phyloP scores from a whole-genome alignment of 768 basidiomycete species.

The Lactifluus hygrophoroides region DNA sequence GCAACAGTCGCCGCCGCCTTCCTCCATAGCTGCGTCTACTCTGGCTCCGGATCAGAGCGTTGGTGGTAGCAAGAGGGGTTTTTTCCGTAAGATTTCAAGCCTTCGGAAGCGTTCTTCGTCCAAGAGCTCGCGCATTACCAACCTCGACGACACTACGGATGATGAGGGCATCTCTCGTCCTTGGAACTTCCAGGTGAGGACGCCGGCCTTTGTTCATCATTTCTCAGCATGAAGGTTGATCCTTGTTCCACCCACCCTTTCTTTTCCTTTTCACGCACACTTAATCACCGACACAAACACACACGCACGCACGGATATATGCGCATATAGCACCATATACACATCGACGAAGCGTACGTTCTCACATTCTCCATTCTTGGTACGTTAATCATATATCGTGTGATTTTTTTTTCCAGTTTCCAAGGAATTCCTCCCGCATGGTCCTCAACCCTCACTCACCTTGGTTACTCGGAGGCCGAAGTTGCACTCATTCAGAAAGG shows the following conservation, averaged over 20 bases:
- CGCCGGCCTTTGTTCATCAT: too few relatives aligned
- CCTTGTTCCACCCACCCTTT: too few relatives aligned
- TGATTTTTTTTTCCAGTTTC: slow-evolving; percentile 2
- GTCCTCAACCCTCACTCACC: slow-evolving; percentile 11
- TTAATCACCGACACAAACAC: not conserved
- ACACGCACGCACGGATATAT: not conserved
- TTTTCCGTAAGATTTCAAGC: slow-evolving; percentile 15
- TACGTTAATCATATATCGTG: not conserved
- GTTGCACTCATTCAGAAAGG: slow-evolving; percentile 17
- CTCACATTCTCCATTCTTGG: not conserved
- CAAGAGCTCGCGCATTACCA: slow-evolving; percentile 1
- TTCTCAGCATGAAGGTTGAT: not conserved
- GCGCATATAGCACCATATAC: slow-evolving; percentile 16
- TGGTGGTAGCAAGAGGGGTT: slow-evolving; percentile 4
- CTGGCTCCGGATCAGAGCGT: not conserved
- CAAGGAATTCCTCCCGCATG: slow-evolving; percentile 18
- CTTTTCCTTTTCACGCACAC: not conserved
- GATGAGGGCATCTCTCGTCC: slow-evolving; percentile 18
- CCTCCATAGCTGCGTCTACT: not conserved
- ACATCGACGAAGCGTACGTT: slow-evolving; percentile 19
- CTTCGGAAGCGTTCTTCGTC: slow-evolving; percentile 15
- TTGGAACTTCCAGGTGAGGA: slow-evolving; percentile 19
- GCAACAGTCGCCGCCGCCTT: not conserved
- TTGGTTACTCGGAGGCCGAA: slow-evolving; percentile 21
- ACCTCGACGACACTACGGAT: not conserved